Evolutionary conservation across 148 eudicot species (phyloP), one percentile per base, ranked within the genome.

Genomic region (Gaultheria prostrata): DNA sequence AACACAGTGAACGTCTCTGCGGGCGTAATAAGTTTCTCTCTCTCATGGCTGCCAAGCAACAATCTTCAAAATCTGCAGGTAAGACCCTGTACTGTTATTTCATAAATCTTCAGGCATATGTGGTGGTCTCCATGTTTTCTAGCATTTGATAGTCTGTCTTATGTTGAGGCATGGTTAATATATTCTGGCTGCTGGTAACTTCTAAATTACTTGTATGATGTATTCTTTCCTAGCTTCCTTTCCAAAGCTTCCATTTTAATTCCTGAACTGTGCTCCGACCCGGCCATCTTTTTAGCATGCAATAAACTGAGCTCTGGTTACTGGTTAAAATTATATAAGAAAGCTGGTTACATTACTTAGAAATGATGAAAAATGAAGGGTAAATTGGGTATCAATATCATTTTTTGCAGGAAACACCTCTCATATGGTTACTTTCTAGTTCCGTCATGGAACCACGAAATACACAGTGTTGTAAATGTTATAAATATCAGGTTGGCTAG

Each of bases 11-110:
- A 78, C 89, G 48, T 50, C 76, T 85, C 48, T 85, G 79, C 69
- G 91, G 90, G 30, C 88, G 85, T 56, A 87, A 82, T 71, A 90
- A 91, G 85, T 86, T 91, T 83, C 85, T 89, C 73, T 87, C 88
- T 39, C 85, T 84, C 65, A 69, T 86, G 84, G 87, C 92, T 76
- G 80, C 85, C 85, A 92, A 89, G 86, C 28, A 78, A 35, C 88
- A 84, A 80, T 26, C 86, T 70, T 83, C 89, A 72, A 90, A 91
- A 72, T 82, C 57, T 79, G 82, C 80, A 77, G 87, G 94, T 89
- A 81, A 85, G 87, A 57, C 73, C 61, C 48, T 63, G 32, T 71
- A 46, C 28, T 75, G 6, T 85, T 53, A 24, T 32, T 17, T 75
- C 35, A 6, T 32, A 33, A 45, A 46, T 65, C 35, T 45, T 45